Conservation (phyloP, 2,329 filamentous ascomycete species). For the Cytospora piceicola region DNA sequence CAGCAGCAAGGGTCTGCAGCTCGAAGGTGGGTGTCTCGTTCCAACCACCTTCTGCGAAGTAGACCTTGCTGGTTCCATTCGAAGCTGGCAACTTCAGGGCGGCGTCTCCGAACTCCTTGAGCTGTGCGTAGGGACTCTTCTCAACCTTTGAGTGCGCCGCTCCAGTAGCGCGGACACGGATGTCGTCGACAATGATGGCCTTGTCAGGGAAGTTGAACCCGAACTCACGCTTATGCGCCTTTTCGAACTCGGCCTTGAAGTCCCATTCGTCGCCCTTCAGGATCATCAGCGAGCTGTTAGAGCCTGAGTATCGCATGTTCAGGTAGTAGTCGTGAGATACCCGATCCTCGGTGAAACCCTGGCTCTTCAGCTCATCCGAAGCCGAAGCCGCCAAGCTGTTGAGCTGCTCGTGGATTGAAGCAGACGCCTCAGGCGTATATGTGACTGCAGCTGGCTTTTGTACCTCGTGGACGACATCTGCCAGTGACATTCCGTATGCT, state of each 20-base stretch:
- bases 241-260: conserved; percentile 42
- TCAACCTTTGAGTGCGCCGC: conserved; percentile 3
- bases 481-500: conserved; percentile 47
- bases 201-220: conserved; percentile 44
- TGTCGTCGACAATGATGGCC: conserved; percentile 46
- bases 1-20: conserved; percentile 63
- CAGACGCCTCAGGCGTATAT: conserved; percentile 28
- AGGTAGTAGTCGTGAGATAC: conserved; percentile 50
- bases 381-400: conserved; percentile 38
- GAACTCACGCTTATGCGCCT: conserved; percentile 47
- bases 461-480: conserved; percentile 42
- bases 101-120: conserved; percentile 3
- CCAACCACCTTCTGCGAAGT: conserved; percentile 31
- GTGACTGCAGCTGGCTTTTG: conserved; percentile 39
- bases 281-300: conserved; percentile 49
- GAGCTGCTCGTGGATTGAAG: conserved; percentile 31
- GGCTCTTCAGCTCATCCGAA: conserved; percentile 42
- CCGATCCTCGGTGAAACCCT: conserved; percentile 47
- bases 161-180: conserved; percentile 46
- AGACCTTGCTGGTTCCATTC: conserved; percentile 29
- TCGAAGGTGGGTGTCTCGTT: conserved; percentile 69
- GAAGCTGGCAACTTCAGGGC: neutral
- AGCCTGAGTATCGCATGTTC: conserved; percentile 50
- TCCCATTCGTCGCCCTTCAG: conserved; percentile 35
- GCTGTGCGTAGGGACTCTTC: conserved; percentile 23